phyloP scores from a whole-genome alignment of 371 early-diverging fungal species.

The Syncephalastrum contaminatum region DNA sequence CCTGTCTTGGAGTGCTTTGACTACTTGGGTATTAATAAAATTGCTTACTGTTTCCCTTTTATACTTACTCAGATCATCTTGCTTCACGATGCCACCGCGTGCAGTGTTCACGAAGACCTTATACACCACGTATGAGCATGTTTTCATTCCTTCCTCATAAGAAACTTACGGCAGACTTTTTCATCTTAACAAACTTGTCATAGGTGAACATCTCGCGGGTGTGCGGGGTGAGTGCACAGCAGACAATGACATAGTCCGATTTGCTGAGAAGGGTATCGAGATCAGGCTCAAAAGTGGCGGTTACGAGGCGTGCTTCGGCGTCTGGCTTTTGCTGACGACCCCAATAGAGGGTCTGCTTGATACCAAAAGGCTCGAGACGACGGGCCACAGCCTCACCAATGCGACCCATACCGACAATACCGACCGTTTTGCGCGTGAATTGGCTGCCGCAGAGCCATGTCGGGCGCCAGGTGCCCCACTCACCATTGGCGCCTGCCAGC shows the following conservation, averaged over 20 bases:
- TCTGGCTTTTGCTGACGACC: slow-evolving; percentile 47
- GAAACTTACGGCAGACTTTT: slow-evolving; percentile 51
- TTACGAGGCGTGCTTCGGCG: slow-evolving; percentile 17
- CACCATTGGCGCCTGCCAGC: slow-evolving; percentile 6
- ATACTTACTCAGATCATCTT: slow-evolving; percentile 59
- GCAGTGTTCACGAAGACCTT: slow-evolving; percentile 81
- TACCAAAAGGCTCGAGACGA: slow-evolving; percentile 72
- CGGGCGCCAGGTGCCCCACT: slow-evolving; percentile 72
- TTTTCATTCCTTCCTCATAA: too few species aligned
- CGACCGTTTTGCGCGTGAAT: slow-evolving; percentile 75
- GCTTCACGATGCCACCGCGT: slow-evolving; percentile 79
- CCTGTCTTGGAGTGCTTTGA: slow-evolving; percentile 59
- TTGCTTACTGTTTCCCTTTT: neutral
- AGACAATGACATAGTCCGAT: slow-evolving; percentile 73
- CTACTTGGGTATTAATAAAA: slow-evolving; percentile 12
- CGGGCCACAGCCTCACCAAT: slow-evolving; percentile 78
- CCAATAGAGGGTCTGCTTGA: slow-evolving; percentile 55
- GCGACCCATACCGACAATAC: slow-evolving; percentile 84
- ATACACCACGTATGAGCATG: neutral
- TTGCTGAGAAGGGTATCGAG: slow-evolving; percentile 58
- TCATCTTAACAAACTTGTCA: slow-evolving; percentile 69
- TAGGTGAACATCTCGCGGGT: slow-evolving; percentile 75
- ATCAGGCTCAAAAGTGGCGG: slow-evolving; percentile 40
- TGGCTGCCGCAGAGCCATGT: slow-evolving; percentile 76
- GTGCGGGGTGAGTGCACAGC: slow-evolving; percentile 70